These are phyloP conservation scores for Knufia petricola DNA, from an alignment of 2,329 filamentous ascomycete genomes.

Conservation along the genomic window DNA sequence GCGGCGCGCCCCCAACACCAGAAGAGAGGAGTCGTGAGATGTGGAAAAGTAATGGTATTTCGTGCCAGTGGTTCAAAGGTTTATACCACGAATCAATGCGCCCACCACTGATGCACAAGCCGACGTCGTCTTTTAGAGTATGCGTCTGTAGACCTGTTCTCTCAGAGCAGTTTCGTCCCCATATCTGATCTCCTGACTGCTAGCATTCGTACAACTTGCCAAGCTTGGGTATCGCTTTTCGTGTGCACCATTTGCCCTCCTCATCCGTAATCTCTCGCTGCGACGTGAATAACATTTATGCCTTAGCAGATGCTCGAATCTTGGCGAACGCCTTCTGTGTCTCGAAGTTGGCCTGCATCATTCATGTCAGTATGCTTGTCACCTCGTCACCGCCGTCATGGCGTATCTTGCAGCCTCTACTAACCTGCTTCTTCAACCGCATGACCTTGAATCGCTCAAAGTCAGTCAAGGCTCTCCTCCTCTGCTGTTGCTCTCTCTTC, in stretches of 20 bases:
- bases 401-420: slow-evolving; percentile 26
- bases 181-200: background rate
- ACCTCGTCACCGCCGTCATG: background rate
- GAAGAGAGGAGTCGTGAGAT: background rate
- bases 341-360: slow-evolving; percentile 71
- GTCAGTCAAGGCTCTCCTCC: slow-evolving; percentile 86
- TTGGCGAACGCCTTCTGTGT: slow-evolving; percentile 93
- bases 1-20: background rate
- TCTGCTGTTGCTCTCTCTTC: slow-evolving; percentile 75
- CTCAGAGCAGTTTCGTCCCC: background rate
- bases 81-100: slow-evolving; percentile 7
- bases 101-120: slow-evolving; percentile 6
- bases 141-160: background rate
- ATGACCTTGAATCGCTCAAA: slow-evolving; percentile 99
- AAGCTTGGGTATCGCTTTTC: background rate
- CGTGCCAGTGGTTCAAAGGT: background rate
- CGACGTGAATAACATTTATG: background rate
- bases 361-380: background rate
- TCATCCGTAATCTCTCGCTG: background rate
- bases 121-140: background rate
- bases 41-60: slow-evolving; percentile 6
- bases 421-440: slow-evolving; percentile 96
- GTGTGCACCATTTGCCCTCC: background rate
- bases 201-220: background rate
- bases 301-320: slow-evolving; percentile 71